A percentile compares a stretch with the other conserved stretches of the same genome.
Conservation (phyloP, 495 filamentous ascomycete species). For the Aspergillus incahuasiensis region DNA sequence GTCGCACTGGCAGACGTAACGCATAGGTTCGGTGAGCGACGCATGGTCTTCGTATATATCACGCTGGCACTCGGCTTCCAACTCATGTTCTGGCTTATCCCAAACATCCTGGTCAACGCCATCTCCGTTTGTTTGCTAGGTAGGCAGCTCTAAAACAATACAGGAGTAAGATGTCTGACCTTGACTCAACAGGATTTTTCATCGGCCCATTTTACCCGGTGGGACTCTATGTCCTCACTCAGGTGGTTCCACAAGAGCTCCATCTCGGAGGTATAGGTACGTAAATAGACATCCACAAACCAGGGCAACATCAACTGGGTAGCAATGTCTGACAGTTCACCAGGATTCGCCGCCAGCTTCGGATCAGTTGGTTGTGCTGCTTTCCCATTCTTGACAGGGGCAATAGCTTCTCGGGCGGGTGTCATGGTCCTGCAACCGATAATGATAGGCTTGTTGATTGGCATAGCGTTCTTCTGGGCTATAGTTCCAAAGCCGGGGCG, state of each 20-base stretch:
- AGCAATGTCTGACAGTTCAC: conserved; percentile 7
- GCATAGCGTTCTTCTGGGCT: conserved; percentile 40
- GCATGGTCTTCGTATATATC: conserved; percentile 46
- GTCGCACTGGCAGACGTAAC: conserved; percentile 51
- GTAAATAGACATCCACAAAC: background rate
- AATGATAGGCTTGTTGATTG: conserved; percentile 41
- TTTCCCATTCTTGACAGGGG: conserved; percentile 48
- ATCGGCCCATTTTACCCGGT: conserved; percentile 39
- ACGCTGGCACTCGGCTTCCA: conserved; percentile 39
- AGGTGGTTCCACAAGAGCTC: conserved; percentile 35
- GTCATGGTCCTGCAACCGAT: conserved; percentile 49
- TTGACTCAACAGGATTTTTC: conserved; percentile 21
- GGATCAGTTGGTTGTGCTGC: conserved; percentile 47
- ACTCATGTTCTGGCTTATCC: conserved; percentile 49
- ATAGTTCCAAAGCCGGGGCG: conserved; percentile 32
- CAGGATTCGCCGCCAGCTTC: conserved; percentile 43
- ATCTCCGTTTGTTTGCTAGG: conserved; percentile 61
- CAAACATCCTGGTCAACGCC: conserved; percentile 54
- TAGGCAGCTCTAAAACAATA: conserved; percentile 18
- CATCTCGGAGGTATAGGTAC: conserved; percentile 30
- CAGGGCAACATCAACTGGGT: background rate
- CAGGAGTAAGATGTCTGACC: background rate
- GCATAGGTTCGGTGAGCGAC: conserved; percentile 47
- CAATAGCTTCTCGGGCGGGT: conserved; percentile 41
- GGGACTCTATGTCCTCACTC: conserved; percentile 29